Evolutionary conservation across 2,329 filamentous ascomycete genomes (phyloP), one percentile per base, ranked within the genome.

Genomic region (Colletotrichum paranaense): DNA sequence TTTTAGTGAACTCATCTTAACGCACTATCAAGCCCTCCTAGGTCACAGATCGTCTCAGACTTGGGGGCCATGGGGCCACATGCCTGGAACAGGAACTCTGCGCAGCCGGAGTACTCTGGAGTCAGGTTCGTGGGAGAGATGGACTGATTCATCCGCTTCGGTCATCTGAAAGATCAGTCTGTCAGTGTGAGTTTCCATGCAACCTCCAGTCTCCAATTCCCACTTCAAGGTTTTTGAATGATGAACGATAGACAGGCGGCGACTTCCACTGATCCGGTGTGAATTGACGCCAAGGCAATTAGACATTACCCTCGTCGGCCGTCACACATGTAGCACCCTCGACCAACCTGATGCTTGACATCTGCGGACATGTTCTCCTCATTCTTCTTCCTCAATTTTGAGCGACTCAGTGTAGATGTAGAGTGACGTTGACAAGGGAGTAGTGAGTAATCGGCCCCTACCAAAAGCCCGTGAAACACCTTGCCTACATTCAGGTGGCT

Each of bases 41-140:
- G 38, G 12, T 32, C 66, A 35, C 46, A 46, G 60, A 49, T 62
- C 70, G 55, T 73, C 70, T 64, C 60, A 28, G 30, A 55, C 56
- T 32, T 56, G n/a, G 26, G 55, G 55, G 8, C 70, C 46, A 30
- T 46, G n/a, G 60, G 55, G 5, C 70, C 46, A 30, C 55, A 60
- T 30, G 70, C 46, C 66, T 70, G 70, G 66, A 73, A 73, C 66
- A 73, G 66, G 70, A 73, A 70, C 65, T 73, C 62, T 70, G 66
- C 38, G 35, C 68, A 60, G 59, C 66, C 70, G 66, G 42, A 42
- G 56, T 65, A 46, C 26, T 59, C 26, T 60, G 57, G 60, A 65
- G 60, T 70, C 67, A 62, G 70, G 55, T 56, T 69, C 59, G 59
- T 56, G 30, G 58, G 5, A 9, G 30, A 24, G 4, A n/a, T 16